phyloP scores from a whole-genome alignment of 2,329 filamentous ascomycete species.

The Ceratocystis huliohia region DNA sequence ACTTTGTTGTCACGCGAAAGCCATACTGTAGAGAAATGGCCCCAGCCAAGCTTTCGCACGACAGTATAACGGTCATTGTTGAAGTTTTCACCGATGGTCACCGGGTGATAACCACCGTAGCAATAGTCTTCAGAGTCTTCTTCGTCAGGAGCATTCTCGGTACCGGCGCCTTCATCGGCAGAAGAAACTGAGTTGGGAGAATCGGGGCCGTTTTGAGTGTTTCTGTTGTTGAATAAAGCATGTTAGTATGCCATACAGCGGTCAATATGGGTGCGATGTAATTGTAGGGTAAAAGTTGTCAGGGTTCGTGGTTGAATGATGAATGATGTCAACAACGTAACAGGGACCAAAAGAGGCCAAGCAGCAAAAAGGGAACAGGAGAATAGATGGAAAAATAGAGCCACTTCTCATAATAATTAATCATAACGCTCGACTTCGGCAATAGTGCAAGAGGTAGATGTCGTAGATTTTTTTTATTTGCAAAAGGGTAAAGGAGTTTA shows the following conservation, averaged over 20 bases:
- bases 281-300: not conserved
- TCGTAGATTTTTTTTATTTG: conserved; percentile 7
- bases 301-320: not conserved
- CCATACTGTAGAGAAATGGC: conserved; percentile 97
- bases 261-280: not conserved
- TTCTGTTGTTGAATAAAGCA: not conserved
- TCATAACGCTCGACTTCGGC: not conserved
- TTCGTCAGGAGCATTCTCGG: conserved; percentile 91
- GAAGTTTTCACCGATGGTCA: conserved; percentile 88
- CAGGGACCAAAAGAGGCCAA: not conserved
- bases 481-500: not conserved
- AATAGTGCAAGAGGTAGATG: not conserved
- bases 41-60: conserved; percentile 93
- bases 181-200: conserved; percentile 64
- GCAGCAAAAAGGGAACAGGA: not conserved
- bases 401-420: too few relatives aligned
- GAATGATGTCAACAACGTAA: not conserved
- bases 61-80: conserved; percentile 96
- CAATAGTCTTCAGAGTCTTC: conserved; percentile 99
- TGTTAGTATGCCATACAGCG: conserved; percentile 5
- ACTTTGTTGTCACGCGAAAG: conserved; percentile 69
- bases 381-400: not conserved
- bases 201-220: conserved; percentile 37
- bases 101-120: conserved; percentile 96
- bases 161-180: conserved; percentile 67